Evolutionary conservation across 2,329 filamentous ascomycete species (phyloP), one percentile per base, ranked within the genome.

Genomic region (Penicillium sp.): DNA sequence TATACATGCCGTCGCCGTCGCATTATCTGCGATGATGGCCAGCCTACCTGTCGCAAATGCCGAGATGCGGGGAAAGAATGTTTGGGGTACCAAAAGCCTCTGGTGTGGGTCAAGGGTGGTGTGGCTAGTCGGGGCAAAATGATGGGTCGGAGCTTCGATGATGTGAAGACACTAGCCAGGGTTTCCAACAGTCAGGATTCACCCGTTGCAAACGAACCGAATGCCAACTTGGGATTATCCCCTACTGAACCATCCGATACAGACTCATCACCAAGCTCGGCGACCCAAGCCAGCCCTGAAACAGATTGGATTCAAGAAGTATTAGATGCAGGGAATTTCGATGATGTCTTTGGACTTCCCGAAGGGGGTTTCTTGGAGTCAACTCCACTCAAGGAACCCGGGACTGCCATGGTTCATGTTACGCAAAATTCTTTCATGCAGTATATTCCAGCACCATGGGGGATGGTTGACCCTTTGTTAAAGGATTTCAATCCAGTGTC

Each of bases 111-210:
- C 31, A 74, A 73, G 50, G 74, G 74, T 46, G 73, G 73, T 42
- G 73, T 77, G 44, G 75, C 75, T 22, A 77, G 75, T 62, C 75
- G 75, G 33, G 75, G 75, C 22, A 77, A 75, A 66, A 76, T 81
- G 79, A 81, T 81, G 77, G 80, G 80, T n/a, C 77, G 77, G 64
- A 77, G 76, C 23, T 81, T 78, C 61, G 73, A 77, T 53, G 77
- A 79, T 54, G 61, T 67, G 40, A 66, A 60, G 56, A 64, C 58
- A 40, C 53, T 50, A 5, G 27, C 44, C 12, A 29, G 42, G 14
- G 43, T 59, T 23, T 31, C 50, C 12, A 60, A 40, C 5, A 22
- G 31, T 18, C 31, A 27, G 15, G 20, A 25, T 27, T 9, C 5
- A 2, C 31, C 46, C 14, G 8, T 12, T 15, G 18, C 20, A 9